These are phyloP conservation scores for Delphinella strobiligena DNA, from an alignment of 2,329 filamentous ascomycete species.

Conservation along the genomic window DNA sequence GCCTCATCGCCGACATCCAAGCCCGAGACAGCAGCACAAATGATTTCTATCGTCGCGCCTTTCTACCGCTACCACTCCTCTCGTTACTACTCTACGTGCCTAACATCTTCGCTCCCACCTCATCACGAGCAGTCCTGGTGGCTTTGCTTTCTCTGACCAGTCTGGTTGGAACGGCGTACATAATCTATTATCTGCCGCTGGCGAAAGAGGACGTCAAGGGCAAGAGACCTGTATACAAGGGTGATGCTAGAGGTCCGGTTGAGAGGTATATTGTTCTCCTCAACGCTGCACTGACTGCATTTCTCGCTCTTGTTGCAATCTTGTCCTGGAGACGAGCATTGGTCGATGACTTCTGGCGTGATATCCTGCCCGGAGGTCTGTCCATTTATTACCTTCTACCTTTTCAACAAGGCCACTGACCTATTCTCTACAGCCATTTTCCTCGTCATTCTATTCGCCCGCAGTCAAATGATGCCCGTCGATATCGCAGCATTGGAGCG, in stretches of 20 bases:
- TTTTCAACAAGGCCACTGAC: constrained; percentile 23
- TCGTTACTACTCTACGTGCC: constrained; percentile 45
- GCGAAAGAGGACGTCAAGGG: constrained; percentile 17
- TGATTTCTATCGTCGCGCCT: constrained; percentile 27
- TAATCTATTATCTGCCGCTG: constrained; percentile 35
- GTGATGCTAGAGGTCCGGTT: constrained; percentile 35
- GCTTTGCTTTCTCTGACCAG: constrained; percentile 50
- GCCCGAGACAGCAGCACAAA: constrained; percentile 36
- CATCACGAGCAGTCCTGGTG: constrained; percentile 29
- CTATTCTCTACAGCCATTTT: constrained; percentile 40
- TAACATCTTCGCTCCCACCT: constrained; percentile 29
- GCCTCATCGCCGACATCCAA: constrained; percentile 45
- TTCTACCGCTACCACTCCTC: constrained; percentile 49
- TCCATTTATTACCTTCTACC: constrained; percentile 13
- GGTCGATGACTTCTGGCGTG: constrained; percentile 17
- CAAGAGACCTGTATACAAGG: constrained; percentile 17
- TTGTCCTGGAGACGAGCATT: constrained; percentile 21
- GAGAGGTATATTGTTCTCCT: constrained; percentile 47
- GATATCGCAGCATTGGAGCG: constrained; percentile 54
- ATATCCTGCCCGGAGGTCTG: constrained; percentile 26
- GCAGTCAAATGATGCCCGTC: constrained; percentile 55
- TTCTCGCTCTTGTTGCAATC: constrained; percentile 40
- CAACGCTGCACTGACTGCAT: constrained; percentile 44
- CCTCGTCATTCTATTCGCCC: constrained; percentile 46
- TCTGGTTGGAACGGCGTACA: constrained; percentile 50